Evolutionary conservation across 208 protist species (phyloP).

Genomic region (Crithidia mellificae): DNA sequence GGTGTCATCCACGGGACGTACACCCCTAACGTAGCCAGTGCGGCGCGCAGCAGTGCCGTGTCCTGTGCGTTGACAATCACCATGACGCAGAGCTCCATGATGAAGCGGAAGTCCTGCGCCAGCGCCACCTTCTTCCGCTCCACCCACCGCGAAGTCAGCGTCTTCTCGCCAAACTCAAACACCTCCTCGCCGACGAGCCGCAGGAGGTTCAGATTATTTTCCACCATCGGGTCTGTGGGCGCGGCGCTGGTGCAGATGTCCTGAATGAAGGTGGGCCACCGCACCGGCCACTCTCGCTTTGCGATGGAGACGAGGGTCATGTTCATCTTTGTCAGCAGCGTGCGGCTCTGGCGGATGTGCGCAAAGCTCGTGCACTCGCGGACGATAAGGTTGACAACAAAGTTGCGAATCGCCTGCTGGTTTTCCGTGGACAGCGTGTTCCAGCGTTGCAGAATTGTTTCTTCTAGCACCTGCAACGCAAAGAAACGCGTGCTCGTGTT

Average conservation of each 20-base stretch:
- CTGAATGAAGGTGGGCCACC: slow-evolving; percentile 97
- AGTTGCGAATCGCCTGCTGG: slow-evolving; percentile 92
- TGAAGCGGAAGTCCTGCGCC: slow-evolving; percentile 93
- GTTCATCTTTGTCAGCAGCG: slow-evolving; percentile 92
- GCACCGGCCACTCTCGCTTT: slow-evolving; percentile 98
- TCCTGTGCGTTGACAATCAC: slow-evolving; percentile 56
- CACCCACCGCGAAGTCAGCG: slow-evolving; percentile 96
- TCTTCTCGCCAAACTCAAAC: slow-evolving; percentile 97
- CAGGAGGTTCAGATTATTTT: slow-evolving; percentile 98
- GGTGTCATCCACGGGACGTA: slow-evolving; percentile 91
- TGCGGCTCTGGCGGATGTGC: slow-evolving; percentile 53
- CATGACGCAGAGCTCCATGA: slow-evolving; percentile 94
- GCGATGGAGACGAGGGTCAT: slow-evolving; percentile 94
- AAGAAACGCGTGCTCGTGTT: slow-evolving; percentile 86
- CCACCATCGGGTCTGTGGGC: slow-evolving; percentile 93
- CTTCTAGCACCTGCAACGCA: slow-evolving; percentile 93
- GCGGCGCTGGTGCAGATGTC: slow-evolving; percentile 95
- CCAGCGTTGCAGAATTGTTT: slow-evolving; percentile 94
- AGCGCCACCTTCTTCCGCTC: slow-evolving; percentile 95
- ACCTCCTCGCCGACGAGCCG: slow-evolving; percentile 97
- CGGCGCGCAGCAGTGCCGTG: slow-evolving; percentile 56
- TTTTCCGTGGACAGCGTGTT: slow-evolving; percentile 94
- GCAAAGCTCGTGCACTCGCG: slow-evolving; percentile 64
- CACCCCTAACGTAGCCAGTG: slow-evolving; percentile 73
- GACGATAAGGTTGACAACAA: slow-evolving; percentile 96